A percentile compares a stretch with the other conserved stretches of the same genome.
Evolutionary conservation across 768 basidiomycete genomes (phyloP).

Genomic region (Lepiota brunneoincarnata): DNA sequence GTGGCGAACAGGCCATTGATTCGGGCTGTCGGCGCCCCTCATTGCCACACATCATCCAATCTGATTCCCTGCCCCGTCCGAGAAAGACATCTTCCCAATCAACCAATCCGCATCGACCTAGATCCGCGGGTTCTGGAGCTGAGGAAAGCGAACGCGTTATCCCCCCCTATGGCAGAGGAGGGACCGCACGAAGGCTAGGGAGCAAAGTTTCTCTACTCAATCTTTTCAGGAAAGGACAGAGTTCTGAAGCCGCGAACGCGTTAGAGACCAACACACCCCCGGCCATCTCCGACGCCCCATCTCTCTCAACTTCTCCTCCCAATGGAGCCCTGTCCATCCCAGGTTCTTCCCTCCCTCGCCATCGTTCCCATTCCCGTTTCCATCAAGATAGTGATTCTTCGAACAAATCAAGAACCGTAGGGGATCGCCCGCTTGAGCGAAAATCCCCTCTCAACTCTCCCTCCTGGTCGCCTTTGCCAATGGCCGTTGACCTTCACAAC

Average conservation of each 20-base stretch:
- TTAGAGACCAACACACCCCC: constrained; percentile 9
- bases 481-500: constrained; percentile 48
- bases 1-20: constrained; percentile 27
- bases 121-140: constrained; percentile 70
- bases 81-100: constrained; percentile 33
- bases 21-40: constrained; percentile 60
- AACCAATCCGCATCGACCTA: constrained; percentile 50
- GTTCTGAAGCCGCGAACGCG: constrained; percentile 17
- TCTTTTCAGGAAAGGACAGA: constrained; percentile 65
- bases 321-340: no score
- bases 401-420: constrained; percentile 2
- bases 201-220: constrained; percentile 75
- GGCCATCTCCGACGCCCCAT: not conserved
- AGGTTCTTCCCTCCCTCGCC: not conserved
- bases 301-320: constrained; percentile 9
- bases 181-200: constrained; percentile 43
- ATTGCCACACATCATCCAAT: constrained; percentile 53
- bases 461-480: constrained; percentile 26
- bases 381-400: constrained; percentile 15
- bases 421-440: not conserved
- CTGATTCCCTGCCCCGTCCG: constrained; percentile 24
- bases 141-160: constrained; percentile 37
- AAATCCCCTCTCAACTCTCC: constrained; percentile 22
- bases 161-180: constrained; percentile 31
- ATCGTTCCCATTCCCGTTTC: not conserved